These are phyloP conservation scores for Solanum aculeatissimum DNA, from an alignment of 305 asterid species.

Conservation along the genomic window DNA sequence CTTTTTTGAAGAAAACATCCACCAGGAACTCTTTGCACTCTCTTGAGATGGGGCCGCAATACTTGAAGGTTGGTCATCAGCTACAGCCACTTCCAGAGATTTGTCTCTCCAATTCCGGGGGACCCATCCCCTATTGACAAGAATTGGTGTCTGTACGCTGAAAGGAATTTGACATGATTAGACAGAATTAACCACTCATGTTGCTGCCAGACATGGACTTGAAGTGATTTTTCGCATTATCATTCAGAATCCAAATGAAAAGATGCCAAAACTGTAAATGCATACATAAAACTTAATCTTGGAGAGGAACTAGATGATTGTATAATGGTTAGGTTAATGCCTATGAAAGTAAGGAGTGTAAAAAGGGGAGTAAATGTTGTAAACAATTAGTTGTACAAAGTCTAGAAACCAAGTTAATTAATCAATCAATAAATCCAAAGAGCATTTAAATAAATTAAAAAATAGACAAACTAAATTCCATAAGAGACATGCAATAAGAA, in stretches of 20 bases:
- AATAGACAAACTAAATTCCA: not conserved
- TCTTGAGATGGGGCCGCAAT: constrained; percentile 27
- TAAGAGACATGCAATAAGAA: not conserved
- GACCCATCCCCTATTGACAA: constrained; percentile 98
- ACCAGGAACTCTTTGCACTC: constrained; percentile 32
- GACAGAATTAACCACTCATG: not conserved
- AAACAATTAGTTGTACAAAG: not conserved
- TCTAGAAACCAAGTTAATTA: not conserved
- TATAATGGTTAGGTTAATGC: not conserved
- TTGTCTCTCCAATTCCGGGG: constrained; percentile 92
- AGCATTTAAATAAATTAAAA: not conserved
- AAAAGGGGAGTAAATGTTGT: not conserved
- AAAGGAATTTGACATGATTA: constrained; percentile 10
- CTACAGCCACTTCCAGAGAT: constrained; percentile 27
- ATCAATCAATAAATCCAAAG: not conserved
- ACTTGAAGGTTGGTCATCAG: constrained; percentile 14
- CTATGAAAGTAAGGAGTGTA: not conserved
- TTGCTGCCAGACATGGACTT: not conserved
- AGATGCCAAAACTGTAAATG: not conserved
- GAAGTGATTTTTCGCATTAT: not conserved
- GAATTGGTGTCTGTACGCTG: constrained; percentile 59
- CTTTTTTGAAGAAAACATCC: constrained; percentile 53
- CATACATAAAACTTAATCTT: not conserved
- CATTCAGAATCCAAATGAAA: not conserved
- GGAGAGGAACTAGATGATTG: not conserved